Percentiles rank a stretch among this genome's conserved stretches.
phyloP scores from a whole-genome alignment of 805 yeast species.

The Diddensiella santjacobensis region DNA sequence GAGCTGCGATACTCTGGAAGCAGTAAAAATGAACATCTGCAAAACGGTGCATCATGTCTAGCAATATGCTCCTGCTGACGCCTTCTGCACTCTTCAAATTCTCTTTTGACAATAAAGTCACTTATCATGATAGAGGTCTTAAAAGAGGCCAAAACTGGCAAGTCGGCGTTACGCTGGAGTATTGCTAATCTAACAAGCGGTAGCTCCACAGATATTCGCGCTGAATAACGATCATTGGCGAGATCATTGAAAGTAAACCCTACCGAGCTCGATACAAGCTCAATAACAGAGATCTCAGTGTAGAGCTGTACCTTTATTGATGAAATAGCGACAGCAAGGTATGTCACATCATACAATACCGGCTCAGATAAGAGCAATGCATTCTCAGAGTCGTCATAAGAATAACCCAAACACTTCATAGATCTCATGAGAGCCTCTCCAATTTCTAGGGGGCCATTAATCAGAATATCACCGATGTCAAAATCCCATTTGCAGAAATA shows the following conservation, averaged over 20 bases:
- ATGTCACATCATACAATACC: slow-evolving; percentile 63
- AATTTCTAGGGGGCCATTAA: slow-evolving; percentile 51
- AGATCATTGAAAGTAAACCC: slow-evolving; percentile 58
- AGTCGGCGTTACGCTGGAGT: slow-evolving; percentile 17
- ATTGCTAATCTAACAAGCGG: slow-evolving; percentile 43
- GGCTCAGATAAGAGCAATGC: slow-evolving; percentile 56
- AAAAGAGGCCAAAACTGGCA: slow-evolving; percentile 38
- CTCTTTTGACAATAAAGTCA: slow-evolving; percentile 52
- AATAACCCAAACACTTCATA: slow-evolving; percentile 49
- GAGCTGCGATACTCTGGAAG: slow-evolving; percentile 45
- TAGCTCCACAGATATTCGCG: slow-evolving; percentile 47
- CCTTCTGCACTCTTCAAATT: slow-evolving; percentile 43
- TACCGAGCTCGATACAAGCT: slow-evolving; percentile 28
- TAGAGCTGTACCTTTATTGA: slow-evolving; percentile 41
- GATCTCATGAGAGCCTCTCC: slow-evolving; percentile 32
- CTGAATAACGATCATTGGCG: slow-evolving; percentile 61
- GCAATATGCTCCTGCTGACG: slow-evolving; percentile 64
- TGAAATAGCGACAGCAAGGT: slow-evolving; percentile 55
- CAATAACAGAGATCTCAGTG: slow-evolving; percentile 31
- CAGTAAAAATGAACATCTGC: slow-evolving; percentile 70
- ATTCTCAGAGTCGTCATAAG: slow-evolving; percentile 74
- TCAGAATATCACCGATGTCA: slow-evolving; percentile 52
- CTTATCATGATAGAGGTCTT: slow-evolving; percentile 59
- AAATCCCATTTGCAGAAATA: slow-evolving; percentile 91
- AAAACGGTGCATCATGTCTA: slow-evolving; percentile 77